phyloP scores from a whole-genome alignment of 225 moss, liverwort and hornwort genomes.

The Sphagnum tenellum region DNA sequence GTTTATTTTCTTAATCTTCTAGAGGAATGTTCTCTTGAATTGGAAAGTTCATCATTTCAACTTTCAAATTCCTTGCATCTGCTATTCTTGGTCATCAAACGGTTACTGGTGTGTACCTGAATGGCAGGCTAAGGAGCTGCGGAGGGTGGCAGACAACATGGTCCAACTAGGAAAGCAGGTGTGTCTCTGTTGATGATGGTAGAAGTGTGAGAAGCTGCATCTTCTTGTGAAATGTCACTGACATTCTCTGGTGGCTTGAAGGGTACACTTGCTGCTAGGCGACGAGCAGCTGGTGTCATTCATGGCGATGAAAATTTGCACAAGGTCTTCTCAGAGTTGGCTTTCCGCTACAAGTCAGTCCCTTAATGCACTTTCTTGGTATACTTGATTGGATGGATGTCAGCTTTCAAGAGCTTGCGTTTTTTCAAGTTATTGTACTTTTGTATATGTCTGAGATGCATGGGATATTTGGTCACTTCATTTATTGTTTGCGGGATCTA shows the following conservation, averaged over 20 bases:
- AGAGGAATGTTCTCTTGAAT: no score
- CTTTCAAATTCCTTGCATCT: neutral
- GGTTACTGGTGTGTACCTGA: conserved; percentile 1
- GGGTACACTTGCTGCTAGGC: conserved; percentile 79
- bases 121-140: conserved; percentile 85
- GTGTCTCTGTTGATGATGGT: neutral
- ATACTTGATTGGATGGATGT: neutral
- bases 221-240: neutral
- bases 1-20: no score
- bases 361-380: no score
- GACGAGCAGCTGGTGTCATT: conserved; percentile 71
- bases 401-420: no score
- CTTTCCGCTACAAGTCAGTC: conserved; percentile 74
- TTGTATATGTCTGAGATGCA: neutral
- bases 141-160: conserved; percentile 97
- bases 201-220: no score
- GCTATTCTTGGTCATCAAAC: neutral
- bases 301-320: conserved; percentile 82
- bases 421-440: neutral
- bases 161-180: conserved; percentile 97
- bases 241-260: conserved; percentile 10
- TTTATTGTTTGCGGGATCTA: conserved; percentile 10
- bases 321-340: conserved; percentile 77
- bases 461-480: neutral
- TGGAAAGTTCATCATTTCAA: neutral